These are phyloP conservation scores for Cicer judaicum DNA, from an alignment of 306 rosid genomes.

Conservation along the genomic window DNA sequence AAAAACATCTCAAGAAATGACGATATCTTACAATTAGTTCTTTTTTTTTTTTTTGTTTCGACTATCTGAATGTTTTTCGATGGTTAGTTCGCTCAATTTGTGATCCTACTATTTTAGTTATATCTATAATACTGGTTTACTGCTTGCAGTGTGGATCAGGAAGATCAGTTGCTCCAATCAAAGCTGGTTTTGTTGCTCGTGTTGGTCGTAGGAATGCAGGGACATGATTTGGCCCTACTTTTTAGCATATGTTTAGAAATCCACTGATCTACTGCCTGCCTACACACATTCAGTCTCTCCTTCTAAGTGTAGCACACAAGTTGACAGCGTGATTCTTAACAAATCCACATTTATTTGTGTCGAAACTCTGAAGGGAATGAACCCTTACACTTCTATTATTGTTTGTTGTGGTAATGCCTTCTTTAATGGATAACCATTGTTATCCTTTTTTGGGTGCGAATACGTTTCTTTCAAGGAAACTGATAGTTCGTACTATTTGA, in stretches of 20 bases:
- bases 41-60: no score
- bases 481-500: not conserved
- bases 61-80: no score
- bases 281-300: no score
- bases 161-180: slow-evolving; percentile 92
- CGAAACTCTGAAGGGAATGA: not conserved
- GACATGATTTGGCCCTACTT: slow-evolving; percentile 49
- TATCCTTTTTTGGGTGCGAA: not conserved
- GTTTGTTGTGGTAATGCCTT: slow-evolving; percentile 14
- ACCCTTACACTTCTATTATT: not conserved
- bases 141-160: slow-evolving; percentile 90
- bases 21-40: no score
- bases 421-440: not conserved
- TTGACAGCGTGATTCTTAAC: no score
- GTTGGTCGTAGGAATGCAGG: slow-evolving; percentile 90
- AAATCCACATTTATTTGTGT: not conserved
- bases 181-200: slow-evolving; percentile 97
- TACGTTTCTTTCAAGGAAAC: not conserved
- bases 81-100: no score
- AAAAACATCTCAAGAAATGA: not conserved
- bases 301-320: no score
- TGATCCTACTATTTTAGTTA: no score
- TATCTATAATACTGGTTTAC: slow-evolving; percentile 3
- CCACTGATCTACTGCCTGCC: no score
- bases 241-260: not conserved